phyloP scores from a whole-genome alignment of 2,329 filamentous ascomycete species.

The Hypoxylon sp. region DNA sequence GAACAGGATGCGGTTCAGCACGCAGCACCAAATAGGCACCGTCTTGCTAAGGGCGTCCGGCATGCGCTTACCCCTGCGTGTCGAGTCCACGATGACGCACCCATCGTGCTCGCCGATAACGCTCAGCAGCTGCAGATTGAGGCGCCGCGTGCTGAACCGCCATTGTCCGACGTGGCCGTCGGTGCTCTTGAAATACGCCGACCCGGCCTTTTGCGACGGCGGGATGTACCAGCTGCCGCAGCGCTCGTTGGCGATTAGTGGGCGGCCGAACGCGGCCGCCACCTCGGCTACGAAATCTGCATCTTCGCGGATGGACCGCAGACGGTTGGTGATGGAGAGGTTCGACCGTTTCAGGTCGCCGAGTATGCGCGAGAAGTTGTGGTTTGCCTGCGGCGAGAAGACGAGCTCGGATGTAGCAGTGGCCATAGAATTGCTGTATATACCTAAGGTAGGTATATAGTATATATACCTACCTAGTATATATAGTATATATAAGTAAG shows the following conservation, averaged over 20 bases:
- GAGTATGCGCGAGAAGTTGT: conserved; percentile 77
- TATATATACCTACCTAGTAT: no score
- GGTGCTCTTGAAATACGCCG: conserved; percentile 97
- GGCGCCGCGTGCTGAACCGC: conserved; percentile 84
- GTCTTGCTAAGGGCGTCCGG: conserved; percentile 96
- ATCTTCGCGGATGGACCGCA: conserved; percentile 82
- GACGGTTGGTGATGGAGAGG: conserved; percentile 82
- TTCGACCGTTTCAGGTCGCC: conserved; percentile 80
- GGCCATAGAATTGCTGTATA: conserved; percentile 36
- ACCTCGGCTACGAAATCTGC: conserved; percentile 78
- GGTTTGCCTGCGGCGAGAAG: conserved; percentile 65
- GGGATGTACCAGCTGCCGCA: conserved; percentile 96
- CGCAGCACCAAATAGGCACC: conserved; percentile 90
- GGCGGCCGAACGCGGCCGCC: conserved; percentile 67
- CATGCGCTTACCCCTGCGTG: conserved; percentile 91
- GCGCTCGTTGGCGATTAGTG: conserved; percentile 90
- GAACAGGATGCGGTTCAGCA: conserved; percentile 84
- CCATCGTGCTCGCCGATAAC: conserved; percentile 75
- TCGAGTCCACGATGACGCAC: conserved; percentile 92
- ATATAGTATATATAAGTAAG: no score
- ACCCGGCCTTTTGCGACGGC: conserved; percentile 72
- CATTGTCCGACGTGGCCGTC: conserved; percentile 93
- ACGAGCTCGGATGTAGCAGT: conserved; percentile 58
- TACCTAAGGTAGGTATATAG: neutral
- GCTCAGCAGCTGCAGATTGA: conserved; percentile 85